Evolutionary conservation across 73 alveolate species (phyloP).

Genomic region (Paramecium tetraurelia): DNA sequence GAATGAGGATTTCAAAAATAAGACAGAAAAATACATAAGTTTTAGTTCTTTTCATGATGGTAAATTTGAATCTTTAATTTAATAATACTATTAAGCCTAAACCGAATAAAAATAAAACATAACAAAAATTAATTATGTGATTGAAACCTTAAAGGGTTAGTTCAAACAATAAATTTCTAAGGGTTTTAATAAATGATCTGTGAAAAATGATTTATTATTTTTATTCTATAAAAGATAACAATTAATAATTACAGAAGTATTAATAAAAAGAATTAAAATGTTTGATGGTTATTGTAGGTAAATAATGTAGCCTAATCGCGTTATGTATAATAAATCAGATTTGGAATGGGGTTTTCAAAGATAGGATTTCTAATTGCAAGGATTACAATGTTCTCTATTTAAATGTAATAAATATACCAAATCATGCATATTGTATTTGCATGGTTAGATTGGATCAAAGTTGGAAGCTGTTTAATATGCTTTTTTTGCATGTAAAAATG

Average conservation of each 20-base stretch:
- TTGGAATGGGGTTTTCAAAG: neutral
- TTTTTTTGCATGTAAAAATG: neutral
- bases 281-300: neutral
- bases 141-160: neutral
- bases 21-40: neutral
- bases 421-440: neutral
- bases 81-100: neutral
- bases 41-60: neutral
- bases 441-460: constrained; percentile 11
- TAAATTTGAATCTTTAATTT: neutral
- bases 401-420: neutral
- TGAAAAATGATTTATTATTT: too few relatives aligned
- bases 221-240: too few relatives aligned
- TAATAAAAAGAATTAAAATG: neutral
- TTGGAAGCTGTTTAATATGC: neutral
- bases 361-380: neutral
- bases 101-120: neutral
- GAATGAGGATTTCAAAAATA: neutral
- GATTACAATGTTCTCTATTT: constrained; percentile 17
- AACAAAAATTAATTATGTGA: neutral
- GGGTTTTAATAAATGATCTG: neutral
- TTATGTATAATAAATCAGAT: neutral
- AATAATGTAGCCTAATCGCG: constrained; percentile 17
- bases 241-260: neutral
- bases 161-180: neutral